phyloP scores from a whole-genome alignment of 352 stramenopile genomes.

The Paralagenidium karlingii region DNA sequence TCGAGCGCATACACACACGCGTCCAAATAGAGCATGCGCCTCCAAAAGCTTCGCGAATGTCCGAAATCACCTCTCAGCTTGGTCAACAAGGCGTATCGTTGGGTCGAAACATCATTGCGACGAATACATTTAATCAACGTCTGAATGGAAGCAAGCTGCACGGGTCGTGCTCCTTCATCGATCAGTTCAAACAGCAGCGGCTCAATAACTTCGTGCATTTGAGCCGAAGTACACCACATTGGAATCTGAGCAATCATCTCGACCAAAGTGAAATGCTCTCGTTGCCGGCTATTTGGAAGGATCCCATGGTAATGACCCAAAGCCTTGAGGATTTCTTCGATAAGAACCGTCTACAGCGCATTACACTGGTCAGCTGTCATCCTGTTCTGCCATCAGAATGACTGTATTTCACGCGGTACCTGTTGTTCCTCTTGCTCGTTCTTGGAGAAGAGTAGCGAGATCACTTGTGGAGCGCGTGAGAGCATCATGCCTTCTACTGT shows the following conservation, averaged over 20 bases:
- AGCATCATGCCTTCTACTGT: conserved; percentile 52
- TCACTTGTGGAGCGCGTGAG: conserved; percentile 29
- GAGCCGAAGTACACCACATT: conserved; percentile 32
- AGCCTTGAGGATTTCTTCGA: conserved; percentile 48
- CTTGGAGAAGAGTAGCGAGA: too few species aligned
- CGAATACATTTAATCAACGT: conserved; percentile 56
- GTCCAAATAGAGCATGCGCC: conserved; percentile 60
- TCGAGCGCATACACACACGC: conserved; percentile 40
- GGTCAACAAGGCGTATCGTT: conserved; percentile 57
- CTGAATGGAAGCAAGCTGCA: conserved; percentile 53
- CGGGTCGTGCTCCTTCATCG: conserved; percentile 56
- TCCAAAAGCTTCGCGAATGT: conserved; percentile 61
- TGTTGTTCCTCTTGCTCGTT: conserved; percentile 56
- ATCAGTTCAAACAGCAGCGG: conserved; percentile 70
- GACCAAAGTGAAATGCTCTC: conserved; percentile 54
- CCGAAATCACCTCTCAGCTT: conserved; percentile 60
- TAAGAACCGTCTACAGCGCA: conserved; percentile 18
- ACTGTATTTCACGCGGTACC: too few species aligned
- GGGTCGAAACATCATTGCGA: conserved; percentile 44
- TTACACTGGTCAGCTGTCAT: too few species aligned
- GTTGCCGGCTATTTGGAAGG: conserved; percentile 43
- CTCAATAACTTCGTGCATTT: conserved; percentile 64
- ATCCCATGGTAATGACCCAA: conserved; percentile 67
- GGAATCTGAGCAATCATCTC: conserved; percentile 46
- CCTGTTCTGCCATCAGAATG: too few species aligned